These are phyloP conservation scores for Benincasa hispida DNA, from an alignment of 306 rosid species.

Conservation along the genomic window DNA sequence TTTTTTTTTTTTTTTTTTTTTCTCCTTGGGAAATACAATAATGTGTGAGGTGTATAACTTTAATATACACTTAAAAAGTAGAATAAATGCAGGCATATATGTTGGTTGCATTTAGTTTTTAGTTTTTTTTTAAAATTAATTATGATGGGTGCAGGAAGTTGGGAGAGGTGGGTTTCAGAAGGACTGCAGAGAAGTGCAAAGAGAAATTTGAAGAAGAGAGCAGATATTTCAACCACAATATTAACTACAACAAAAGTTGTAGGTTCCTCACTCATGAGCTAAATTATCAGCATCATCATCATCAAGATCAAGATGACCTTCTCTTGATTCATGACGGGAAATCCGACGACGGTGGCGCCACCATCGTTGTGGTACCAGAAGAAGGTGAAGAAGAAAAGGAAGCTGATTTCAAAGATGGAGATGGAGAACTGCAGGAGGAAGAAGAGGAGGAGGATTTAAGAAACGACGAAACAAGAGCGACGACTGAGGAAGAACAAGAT, in stretches of 20 bases:
- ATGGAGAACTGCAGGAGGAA: background rate
- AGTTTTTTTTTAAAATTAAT: conserved; percentile 3
- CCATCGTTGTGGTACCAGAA: background rate
- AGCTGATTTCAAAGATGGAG: background rate
- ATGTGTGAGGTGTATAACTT: background rate
- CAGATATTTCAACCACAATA: conserved; percentile 44
- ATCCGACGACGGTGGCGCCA: background rate
- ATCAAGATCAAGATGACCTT: background rate
- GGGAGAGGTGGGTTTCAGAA: conserved; percentile 59
- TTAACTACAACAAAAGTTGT: conserved; percentile 32
- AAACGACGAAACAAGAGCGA: background rate
- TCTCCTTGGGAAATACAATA: background rate
- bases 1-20: background rate
- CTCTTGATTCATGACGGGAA: background rate
- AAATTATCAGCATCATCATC: conserved; percentile 20
- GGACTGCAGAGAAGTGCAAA: conserved; percentile 72
- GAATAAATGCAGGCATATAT: conserved; percentile 27
- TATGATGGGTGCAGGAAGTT: conserved; percentile 60
- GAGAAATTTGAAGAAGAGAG: conserved; percentile 79
- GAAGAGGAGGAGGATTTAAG: background rate
- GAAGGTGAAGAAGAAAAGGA: conserved; percentile 25
- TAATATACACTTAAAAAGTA: conserved; percentile 2
- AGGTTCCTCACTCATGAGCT: conserved; percentile 40
- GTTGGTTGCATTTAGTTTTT: conserved; percentile 10
- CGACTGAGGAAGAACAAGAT: background rate